Evolutionary conservation across 2,329 filamentous ascomycete genomes (phyloP).

Genomic region (Talaromyces piceae): DNA sequence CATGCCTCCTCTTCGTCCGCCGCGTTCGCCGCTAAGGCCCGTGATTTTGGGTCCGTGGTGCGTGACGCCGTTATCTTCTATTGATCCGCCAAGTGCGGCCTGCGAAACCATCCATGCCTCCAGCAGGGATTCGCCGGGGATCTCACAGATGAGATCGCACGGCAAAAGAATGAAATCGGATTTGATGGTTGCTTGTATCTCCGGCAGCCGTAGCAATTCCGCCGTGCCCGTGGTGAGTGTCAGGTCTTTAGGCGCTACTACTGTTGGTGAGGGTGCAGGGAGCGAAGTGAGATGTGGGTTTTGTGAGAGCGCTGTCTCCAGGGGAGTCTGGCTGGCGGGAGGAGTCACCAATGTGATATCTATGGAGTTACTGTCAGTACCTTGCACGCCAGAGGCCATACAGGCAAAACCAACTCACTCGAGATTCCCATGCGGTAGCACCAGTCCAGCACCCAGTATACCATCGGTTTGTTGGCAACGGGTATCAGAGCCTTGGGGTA

Average conservation of each 20-base stretch:
- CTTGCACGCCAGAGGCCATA: neutral
- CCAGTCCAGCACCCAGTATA: constrained; percentile 44
- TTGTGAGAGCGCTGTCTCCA: constrained; percentile 42
- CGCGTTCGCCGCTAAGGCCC: constrained; percentile 47
- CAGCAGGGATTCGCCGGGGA: constrained; percentile 72
- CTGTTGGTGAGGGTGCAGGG: constrained; percentile 48
- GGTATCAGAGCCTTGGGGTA: constrained; percentile 44
- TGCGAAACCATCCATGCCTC: constrained; percentile 90
- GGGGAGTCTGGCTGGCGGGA: constrained; percentile 33
- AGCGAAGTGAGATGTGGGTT: constrained; percentile 45
- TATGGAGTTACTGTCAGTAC: constrained; percentile 12
- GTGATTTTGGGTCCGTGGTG: constrained; percentile 36
- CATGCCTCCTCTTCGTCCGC: constrained; percentile 66
- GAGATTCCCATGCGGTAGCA: constrained; percentile 43
- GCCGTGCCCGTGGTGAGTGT: constrained; percentile 83
- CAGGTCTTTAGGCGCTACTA: constrained; percentile 68
- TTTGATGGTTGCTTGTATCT: constrained; percentile 70
- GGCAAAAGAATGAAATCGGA: constrained; percentile 85
- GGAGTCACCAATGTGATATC: constrained; percentile 44
- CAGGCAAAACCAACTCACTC: constrained; percentile 18
- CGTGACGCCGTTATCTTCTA: constrained; percentile 32
- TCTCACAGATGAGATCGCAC: constrained; percentile 86
- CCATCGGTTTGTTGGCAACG: constrained; percentile 44
- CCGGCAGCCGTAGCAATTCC: constrained; percentile 74
- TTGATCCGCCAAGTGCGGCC: constrained; percentile 52